These are phyloP conservation scores for Trichoderma arundinaceum DNA, from an alignment of 2,329 filamentous ascomycete species.

Conservation along the genomic window DNA sequence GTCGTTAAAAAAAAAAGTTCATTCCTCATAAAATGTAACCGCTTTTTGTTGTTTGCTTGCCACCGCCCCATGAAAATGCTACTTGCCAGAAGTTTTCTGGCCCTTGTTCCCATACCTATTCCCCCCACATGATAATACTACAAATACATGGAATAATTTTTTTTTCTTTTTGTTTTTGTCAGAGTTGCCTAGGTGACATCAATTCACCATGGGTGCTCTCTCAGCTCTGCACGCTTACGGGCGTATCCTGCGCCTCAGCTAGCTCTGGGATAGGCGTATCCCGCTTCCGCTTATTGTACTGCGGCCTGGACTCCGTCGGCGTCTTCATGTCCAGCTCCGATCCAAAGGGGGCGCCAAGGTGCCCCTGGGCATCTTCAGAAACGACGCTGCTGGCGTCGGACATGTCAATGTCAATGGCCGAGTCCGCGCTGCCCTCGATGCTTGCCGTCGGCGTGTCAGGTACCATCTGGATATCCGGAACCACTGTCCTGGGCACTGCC, in stretches of 20 bases:
- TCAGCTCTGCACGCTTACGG: slow-evolving; percentile 16
- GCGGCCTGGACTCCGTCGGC: slow-evolving; percentile 42
- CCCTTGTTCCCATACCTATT: too few species aligned
- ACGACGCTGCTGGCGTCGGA: slow-evolving; percentile 53
- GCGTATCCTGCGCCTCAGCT: slow-evolving; percentile 27
- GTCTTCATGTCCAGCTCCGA: slow-evolving; percentile 49
- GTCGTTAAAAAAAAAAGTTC: slow-evolving; percentile 2
- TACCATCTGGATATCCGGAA: slow-evolving; percentile 26
- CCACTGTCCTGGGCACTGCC: slow-evolving; percentile 8
- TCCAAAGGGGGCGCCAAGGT: slow-evolving; percentile 36
- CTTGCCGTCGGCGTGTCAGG: slow-evolving; percentile 50
- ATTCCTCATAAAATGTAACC: slow-evolving; percentile 2
- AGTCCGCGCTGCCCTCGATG: slow-evolving; percentile 44
- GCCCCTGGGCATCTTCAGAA: slow-evolving; percentile 42
- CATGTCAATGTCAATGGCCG: slow-evolving; percentile 55
- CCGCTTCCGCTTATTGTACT: slow-evolving; percentile 30
- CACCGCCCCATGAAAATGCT: neutral
- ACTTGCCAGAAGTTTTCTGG: neutral
- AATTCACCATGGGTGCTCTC: too few species aligned
- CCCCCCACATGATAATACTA: neutral
- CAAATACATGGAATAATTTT: neutral
- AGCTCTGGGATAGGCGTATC: slow-evolving; percentile 40
- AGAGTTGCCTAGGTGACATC: too few species aligned
- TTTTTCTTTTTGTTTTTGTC: neutral
- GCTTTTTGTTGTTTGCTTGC: neutral